phyloP scores from a whole-genome alignment of 2,329 filamentous ascomycete species.

The Apiospora pterosperma region DNA sequence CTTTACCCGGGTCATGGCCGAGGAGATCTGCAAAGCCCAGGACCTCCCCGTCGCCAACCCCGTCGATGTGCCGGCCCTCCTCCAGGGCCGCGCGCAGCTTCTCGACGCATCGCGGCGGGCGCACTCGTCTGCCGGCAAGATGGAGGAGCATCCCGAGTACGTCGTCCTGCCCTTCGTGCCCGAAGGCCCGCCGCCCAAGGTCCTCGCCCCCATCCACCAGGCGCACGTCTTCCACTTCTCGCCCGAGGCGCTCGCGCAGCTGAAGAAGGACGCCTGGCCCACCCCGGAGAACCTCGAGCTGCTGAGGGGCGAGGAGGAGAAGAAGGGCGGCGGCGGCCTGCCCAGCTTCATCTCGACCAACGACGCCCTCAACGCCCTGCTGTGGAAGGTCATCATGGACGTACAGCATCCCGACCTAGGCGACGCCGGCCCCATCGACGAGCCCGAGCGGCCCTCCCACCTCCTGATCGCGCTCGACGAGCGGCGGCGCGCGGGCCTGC shows the following conservation, averaged over 20 bases:
- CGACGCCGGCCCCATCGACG: neutral
- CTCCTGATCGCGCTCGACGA: neutral
- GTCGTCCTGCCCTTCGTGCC: neutral
- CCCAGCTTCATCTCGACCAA: slow-evolving; percentile 8
- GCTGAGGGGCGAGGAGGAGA: neutral
- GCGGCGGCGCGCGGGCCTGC: neutral
- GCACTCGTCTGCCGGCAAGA: neutral
- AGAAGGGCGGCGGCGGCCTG: neutral
- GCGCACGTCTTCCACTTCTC: slow-evolving; percentile 14
- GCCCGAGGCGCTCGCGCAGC: slow-evolving; percentile 20
- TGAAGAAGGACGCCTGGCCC: slow-evolving; percentile 6
- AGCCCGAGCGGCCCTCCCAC: slow-evolving; percentile 10
- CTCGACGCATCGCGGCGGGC: slow-evolving; percentile 19
- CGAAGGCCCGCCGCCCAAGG: slow-evolving; percentile 1
- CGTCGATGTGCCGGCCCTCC: neutral
- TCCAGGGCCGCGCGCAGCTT: slow-evolving; percentile 10
- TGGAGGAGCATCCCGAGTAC: neutral
- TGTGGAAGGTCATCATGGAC: slow-evolving; percentile 4
- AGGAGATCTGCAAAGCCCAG: slow-evolving; percentile 30
- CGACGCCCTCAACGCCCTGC: slow-evolving; percentile 8
- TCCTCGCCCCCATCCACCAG: neutral
- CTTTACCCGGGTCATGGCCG: slow-evolving; percentile 31
- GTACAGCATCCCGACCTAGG: slow-evolving; percentile 1
- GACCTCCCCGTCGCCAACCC: slow-evolving; percentile 10
- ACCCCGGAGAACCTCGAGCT: neutral